Conservation (phyloP, 2,329 filamentous ascomycete species). For the Clarireedia homoeocarpa region DNA sequence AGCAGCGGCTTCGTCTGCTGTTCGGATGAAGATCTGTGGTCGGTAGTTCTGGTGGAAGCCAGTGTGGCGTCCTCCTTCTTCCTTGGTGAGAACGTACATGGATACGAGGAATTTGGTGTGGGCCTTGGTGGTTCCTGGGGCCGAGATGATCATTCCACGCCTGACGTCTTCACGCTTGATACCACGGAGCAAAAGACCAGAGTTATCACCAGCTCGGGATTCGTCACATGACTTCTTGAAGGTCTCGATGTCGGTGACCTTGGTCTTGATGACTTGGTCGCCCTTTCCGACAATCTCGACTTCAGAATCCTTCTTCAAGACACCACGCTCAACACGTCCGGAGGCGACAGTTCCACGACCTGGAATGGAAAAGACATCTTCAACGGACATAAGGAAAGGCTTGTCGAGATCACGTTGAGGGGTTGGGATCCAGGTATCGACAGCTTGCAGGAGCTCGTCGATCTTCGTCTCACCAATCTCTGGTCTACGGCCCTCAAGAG, state of each 20-base stretch:
- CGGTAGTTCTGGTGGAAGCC: constrained; percentile 95
- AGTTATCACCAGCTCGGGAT: constrained; percentile 95
- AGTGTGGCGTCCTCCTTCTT: constrained; percentile 94
- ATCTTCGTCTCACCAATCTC: constrained; percentile 87
- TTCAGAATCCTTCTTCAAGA: constrained; percentile 87
- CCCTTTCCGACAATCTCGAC: constrained; percentile 92
- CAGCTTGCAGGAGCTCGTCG: constrained; percentile 80
- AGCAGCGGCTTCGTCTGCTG: constrained; percentile 71
- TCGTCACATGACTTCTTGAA: constrained; percentile 99
- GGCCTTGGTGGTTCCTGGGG: constrained; percentile 76
- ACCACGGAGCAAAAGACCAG: constrained; percentile 90
- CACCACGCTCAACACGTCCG: constrained; percentile 93
- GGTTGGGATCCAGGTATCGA: constrained; percentile 95
- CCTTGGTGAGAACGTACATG: constrained; percentile 95
- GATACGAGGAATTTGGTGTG: constrained; percentile 90
- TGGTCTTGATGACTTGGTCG: constrained; percentile 81
- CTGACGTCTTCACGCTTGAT: constrained; percentile 89
- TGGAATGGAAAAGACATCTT: constrained; percentile 84
- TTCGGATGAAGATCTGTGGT: constrained; percentile 92
- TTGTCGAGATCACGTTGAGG: constrained; percentile 91
- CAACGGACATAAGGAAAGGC: constrained; percentile 98
- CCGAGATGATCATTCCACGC: constrained; percentile 89
- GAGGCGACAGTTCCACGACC: constrained; percentile 96
- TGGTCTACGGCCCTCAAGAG: constrained; percentile 74
- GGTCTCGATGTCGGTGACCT: constrained; percentile 98